Evolutionary conservation across 352 stramenopile genomes (phyloP).

Genomic region (Pythium volutum): DNA sequence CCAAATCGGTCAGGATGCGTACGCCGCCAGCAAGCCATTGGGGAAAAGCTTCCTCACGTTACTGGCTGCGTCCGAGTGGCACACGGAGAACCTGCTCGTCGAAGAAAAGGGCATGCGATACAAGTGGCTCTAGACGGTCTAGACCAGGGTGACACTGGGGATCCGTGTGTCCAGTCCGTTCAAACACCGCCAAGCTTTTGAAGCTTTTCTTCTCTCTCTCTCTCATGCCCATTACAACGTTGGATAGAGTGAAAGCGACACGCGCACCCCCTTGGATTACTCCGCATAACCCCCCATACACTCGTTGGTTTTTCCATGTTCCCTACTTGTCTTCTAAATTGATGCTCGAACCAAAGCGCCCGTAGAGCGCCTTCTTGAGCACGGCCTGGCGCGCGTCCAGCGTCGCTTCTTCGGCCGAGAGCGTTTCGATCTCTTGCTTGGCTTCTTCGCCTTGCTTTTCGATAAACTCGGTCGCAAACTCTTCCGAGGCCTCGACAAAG

Average conservation of each 20-base stretch:
- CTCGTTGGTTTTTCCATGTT: not conserved
- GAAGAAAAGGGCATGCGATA: slow-evolving; percentile 58
- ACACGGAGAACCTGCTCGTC: slow-evolving; percentile 60
- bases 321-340: slow-evolving; percentile 93
- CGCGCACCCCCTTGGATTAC: not conserved
- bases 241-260: slow-evolving; percentile 1
- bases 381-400: slow-evolving; percentile 89
- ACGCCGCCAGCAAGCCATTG: slow-evolving; percentile 31
- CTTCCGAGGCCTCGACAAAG: slow-evolving; percentile 94
- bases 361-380: slow-evolving; percentile 95
- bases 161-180: slow-evolving; percentile 1
- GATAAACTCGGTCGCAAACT: slow-evolving; percentile 93
- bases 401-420: slow-evolving; percentile 82
- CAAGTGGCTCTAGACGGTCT: slow-evolving; percentile 49
- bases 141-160: not conserved
- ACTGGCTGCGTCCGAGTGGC: slow-evolving; percentile 47
- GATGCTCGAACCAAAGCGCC: slow-evolving; percentile 95
- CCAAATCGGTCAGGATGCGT: slow-evolving; percentile 31
- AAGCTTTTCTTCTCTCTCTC: not conserved
- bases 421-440: slow-evolving; percentile 78
- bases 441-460: slow-evolving; percentile 86
- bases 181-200: too few relatives aligned
- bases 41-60: slow-evolving; percentile 33
- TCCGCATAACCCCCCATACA: not conserved
- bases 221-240: not conserved